Base-by-base conservation (phyloP, 495 filamentous ascomycete genomes). In the Aspergillus affinis region DNA sequence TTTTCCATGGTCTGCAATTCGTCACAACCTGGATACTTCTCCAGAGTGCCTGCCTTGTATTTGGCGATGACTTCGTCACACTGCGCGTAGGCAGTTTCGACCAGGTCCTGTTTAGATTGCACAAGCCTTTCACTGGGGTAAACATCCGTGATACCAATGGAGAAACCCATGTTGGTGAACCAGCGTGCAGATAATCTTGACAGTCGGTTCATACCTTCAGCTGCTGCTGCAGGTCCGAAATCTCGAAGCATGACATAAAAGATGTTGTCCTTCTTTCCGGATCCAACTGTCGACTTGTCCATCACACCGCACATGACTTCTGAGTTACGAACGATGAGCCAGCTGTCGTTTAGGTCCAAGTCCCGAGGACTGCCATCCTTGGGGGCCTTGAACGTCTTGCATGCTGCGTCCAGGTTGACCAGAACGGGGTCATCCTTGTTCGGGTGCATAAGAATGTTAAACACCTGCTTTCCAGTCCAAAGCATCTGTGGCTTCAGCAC, bases 391-490 rank as follows among this genome's bases (percentile, higher is more conserved):
- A 78, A 98, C 52, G 92, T 85, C 77, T 89, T 90, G 69, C 93
- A 95, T 60, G 90, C 90, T 46, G 93, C 92, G 61, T 98, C 95
- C 20, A 98, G 79, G 69, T 98, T 98, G 59, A 98, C 91, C 57
- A 88, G 74, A 20, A 97, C 90, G 0, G 85, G 83, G 48, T 87
- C 91, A 36, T 86, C 70, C 61, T 85, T 88, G 71, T 96, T 97
- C 4, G 94, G 94, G 44, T 87, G 86, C 92, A 98, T 95, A 53
- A 98, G 81, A 59, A 98, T 84, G 65, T 92, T 96, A 78, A 97
- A 98, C 17, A 98, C 83, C 65, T 98, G 94, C 73, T 98, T 98
- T 58, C 94, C 95, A 6, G 95, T 98, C 94, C 94, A 98, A 21
- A 98, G 80, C 61, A 85, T 82, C 71, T 92, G 82, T 2, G 94